Conservation (phyloP, 441 rosid genomes). For the Mallotus repandus region DNA sequence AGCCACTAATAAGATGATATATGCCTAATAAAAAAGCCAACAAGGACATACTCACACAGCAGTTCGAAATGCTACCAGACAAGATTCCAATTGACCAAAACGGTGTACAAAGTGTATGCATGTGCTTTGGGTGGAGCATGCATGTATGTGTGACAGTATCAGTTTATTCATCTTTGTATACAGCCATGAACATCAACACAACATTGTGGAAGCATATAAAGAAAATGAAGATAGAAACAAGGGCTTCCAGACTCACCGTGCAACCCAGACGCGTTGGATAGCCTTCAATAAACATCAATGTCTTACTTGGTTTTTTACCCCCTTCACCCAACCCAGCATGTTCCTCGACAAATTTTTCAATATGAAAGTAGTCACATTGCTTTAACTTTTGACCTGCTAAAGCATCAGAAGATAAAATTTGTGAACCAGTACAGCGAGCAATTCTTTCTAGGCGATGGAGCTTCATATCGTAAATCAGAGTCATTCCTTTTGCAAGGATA, state of each 20-base stretch:
- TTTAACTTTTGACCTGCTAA: conserved; percentile 58
- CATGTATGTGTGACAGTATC: not conserved
- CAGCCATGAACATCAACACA: not conserved
- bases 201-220: not conserved
- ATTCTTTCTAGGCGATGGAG: conserved; percentile 87
- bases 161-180: no score
- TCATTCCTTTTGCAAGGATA: conserved; percentile 67
- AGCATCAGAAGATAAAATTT: conserved; percentile 56
- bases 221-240: not conserved
- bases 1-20: not conserved
- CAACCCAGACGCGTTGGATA: conserved; percentile 80
- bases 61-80: not conserved
- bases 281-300: conserved; percentile 93
- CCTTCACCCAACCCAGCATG: conserved; percentile 64
- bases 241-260: conserved; percentile 64
- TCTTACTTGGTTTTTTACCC: conserved; percentile 75
- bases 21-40: not conserved
- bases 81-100: not conserved
- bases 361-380: conserved; percentile 79
- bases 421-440: conserved; percentile 82
- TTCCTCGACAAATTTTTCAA: conserved; percentile 84
- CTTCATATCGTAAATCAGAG: conserved; percentile 90
- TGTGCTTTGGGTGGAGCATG: not conserved
- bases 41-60: not conserved
- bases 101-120: not conserved